A percentile compares a stretch with the other conserved stretches of the same genome.
phyloP scores from a whole-genome alignment of 352 stramenopile genomes.

The Globisporangium carolinianum region DNA sequence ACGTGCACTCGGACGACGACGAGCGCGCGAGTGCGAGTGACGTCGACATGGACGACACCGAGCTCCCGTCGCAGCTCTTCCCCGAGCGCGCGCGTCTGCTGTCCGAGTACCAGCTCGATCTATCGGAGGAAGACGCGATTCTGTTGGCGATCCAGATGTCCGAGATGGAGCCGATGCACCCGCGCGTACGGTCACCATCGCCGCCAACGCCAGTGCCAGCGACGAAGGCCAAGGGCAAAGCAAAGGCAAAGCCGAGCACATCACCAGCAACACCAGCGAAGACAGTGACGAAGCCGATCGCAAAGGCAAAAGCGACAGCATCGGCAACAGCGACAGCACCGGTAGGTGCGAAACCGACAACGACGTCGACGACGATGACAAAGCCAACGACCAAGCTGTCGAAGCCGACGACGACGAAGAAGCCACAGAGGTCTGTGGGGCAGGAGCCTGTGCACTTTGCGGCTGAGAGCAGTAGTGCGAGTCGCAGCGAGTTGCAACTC shows the following conservation, averaged over 20 bases:
- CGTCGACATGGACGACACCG: conserved; percentile 27
- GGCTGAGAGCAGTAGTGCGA: too few species aligned
- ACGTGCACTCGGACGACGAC: conserved; percentile 63
- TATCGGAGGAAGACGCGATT: conserved; percentile 38
- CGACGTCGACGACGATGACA: too few species aligned
- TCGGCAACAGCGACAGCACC: neutral
- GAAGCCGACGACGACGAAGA: too few species aligned
- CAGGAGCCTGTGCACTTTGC: too few species aligned
- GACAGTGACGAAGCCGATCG: too few species aligned
- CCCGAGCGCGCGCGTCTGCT: conserved; percentile 25
- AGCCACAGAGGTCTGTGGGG: too few species aligned
- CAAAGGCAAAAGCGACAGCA: neutral
- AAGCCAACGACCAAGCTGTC: too few species aligned
- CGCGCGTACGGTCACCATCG: neutral
- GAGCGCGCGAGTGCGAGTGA: conserved; percentile 38
- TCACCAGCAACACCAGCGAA: neutral
- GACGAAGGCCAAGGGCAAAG: conserved; percentile 2
- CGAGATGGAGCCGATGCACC: conserved; percentile 18
- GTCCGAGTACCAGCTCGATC: conserved; percentile 33
- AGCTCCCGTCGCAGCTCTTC: conserved; percentile 17
- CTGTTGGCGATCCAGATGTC: conserved; percentile 40
- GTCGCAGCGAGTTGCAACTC: too few species aligned
- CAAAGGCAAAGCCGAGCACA: too few species aligned
- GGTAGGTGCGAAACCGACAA: conserved; percentile 1
- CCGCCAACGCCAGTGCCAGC: neutral